phyloP scores from a whole-genome alignment of 371 early-diverging fungal genomes.

The Mucor piriformis region DNA sequence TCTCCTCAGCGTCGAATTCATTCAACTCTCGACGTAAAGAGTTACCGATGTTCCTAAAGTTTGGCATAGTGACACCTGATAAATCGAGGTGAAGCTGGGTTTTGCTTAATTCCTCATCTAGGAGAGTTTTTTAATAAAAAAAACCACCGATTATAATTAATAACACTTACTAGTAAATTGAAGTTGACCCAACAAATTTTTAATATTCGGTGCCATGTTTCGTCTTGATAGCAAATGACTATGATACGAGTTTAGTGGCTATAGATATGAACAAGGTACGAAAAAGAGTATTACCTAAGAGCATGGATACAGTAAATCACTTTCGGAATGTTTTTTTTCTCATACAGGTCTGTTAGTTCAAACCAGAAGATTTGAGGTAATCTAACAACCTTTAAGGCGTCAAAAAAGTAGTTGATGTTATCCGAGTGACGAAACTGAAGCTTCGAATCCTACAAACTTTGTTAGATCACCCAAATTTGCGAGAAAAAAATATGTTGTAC shows the following conservation, averaged over 20 bases:
- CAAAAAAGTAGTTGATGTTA: constrained; percentile 97
- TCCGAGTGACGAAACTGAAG: constrained; percentile 98
- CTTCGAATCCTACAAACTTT: constrained; percentile 69
- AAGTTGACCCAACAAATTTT: constrained; percentile 89
- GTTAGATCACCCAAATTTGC: neutral
- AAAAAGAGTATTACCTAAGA: constrained; percentile 66
- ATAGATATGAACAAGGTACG: neutral
- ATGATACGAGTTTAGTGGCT: neutral
- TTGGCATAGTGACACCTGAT: constrained; percentile 80
- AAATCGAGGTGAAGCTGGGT: constrained; percentile 86
- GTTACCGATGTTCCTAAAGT: constrained; percentile 77
- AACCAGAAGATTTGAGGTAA: constrained; percentile 96
- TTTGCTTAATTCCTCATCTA: constrained; percentile 80
- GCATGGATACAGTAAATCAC: constrained; percentile 99
- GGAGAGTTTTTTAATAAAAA: neutral
- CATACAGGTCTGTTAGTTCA: constrained; percentile 98
- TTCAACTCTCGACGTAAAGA: constrained; percentile 71
- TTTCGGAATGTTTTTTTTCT: constrained; percentile 99
- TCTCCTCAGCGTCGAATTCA: constrained; percentile 21
- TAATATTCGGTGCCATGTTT: constrained; percentile 89
- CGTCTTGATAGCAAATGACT: constrained; percentile 88
- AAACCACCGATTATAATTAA: neutral
- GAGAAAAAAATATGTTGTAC: constrained; percentile 31
- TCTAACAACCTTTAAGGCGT: constrained; percentile 78
- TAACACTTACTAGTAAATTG: constrained; percentile 78